phyloP scores from a whole-genome alignment of 345 rosid species.

The Citrus trifoliata region DNA sequence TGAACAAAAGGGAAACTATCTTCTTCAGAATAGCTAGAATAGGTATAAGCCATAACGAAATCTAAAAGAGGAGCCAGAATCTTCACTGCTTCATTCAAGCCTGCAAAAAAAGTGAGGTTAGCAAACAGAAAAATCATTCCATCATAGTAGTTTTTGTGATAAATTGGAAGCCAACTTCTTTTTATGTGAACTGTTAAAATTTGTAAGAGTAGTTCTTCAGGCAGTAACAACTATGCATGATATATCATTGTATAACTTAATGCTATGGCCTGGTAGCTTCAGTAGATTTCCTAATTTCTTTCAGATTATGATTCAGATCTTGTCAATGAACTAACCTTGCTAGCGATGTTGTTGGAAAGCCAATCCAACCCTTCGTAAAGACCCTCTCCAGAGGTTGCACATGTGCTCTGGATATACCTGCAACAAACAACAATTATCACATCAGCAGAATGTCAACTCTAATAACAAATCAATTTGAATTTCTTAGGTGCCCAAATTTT shows the following conservation, averaged over 20 bases:
- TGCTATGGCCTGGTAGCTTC: neutral
- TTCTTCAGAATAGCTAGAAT: slow-evolving; percentile 5
- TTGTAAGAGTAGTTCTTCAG: too few relatives aligned
- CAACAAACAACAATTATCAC: neutral
- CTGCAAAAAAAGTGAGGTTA: slow-evolving; percentile 11
- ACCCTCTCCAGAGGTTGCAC: slow-evolving; percentile 48
- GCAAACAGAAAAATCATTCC: neutral
- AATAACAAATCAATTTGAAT: neutral
- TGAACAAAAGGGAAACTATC: neutral
- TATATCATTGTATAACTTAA: neutral
- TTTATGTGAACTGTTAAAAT: neutral
- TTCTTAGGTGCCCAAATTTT: neutral
- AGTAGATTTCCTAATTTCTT: neutral
- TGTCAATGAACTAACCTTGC: slow-evolving; percentile 35
- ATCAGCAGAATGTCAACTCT: neutral
- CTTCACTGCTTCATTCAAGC: neutral
- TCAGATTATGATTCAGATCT: neutral
- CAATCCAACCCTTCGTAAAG: slow-evolving; percentile 83
- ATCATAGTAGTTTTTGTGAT: too few relatives aligned
- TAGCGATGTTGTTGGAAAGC: slow-evolving; percentile 79
- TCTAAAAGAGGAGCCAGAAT: slow-evolving; percentile 6
- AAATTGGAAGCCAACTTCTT: too few relatives aligned
- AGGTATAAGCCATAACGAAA: neutral
- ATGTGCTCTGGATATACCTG: slow-evolving; percentile 71
- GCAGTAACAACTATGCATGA: neutral